phyloP scores from a whole-genome alignment of 2,329 filamentous ascomycete species.

The Hypocrella siamensis region DNA sequence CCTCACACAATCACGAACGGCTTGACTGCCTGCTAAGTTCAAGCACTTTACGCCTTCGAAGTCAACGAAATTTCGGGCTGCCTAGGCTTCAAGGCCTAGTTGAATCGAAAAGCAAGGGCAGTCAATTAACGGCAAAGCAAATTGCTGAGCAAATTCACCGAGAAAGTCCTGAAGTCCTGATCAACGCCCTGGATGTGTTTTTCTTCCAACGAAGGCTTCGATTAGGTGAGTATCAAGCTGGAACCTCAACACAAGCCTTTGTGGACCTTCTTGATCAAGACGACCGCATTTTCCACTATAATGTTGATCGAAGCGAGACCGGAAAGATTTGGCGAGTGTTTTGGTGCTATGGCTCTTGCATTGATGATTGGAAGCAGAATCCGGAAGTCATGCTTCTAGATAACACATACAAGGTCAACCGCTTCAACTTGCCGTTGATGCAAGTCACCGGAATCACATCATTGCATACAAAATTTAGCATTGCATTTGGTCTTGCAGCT shows the following conservation, averaged over 20 bases:
- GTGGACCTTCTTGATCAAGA: background rate
- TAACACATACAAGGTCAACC: slow-evolving; percentile 1
- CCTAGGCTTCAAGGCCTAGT: background rate
- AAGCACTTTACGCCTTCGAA: background rate
- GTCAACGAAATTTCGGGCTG: background rate
- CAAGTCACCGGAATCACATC: background rate
- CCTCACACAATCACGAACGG: background rate
- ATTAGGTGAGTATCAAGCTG: background rate
- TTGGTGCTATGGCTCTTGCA: background rate
- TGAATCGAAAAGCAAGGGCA: background rate
- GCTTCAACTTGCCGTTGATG: slow-evolving; percentile 1
- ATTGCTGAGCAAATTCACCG: background rate
- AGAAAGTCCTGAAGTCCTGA: background rate
- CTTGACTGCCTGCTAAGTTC: background rate
- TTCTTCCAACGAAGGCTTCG: background rate
- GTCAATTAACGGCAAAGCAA: background rate
- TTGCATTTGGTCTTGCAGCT: background rate
- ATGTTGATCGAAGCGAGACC: background rate
- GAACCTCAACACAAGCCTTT: slow-evolving; percentile 1
- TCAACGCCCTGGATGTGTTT: background rate
- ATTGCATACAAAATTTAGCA: background rate
- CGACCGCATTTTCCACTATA: background rate
- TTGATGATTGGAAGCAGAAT: background rate
- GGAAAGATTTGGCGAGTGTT: background rate
- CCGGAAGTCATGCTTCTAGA: background rate